phyloP scores from a whole-genome alignment of 1,139 yeast species.

The Williopsis jadinii region DNA sequence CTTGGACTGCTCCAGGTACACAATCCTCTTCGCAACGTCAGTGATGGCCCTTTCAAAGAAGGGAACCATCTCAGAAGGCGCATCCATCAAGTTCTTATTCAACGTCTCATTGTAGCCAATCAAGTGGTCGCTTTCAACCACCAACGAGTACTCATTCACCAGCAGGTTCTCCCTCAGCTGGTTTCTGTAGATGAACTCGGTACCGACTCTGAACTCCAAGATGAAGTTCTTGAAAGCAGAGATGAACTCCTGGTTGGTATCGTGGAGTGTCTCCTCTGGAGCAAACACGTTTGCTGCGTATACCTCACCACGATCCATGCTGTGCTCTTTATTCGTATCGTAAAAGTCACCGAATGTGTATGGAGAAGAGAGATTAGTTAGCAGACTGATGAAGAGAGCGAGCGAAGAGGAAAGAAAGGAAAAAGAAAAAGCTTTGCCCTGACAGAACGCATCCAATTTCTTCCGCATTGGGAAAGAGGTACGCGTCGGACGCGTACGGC shows the following conservation, averaged over 20 bases:
- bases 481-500: no score
- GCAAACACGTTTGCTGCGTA: constrained; percentile 84
- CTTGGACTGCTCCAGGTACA: constrained; percentile 20
- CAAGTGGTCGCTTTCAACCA: constrained; percentile 79
- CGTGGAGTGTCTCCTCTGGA: constrained; percentile 62
- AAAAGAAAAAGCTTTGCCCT: background rate
- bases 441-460: background rate
- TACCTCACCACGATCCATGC: constrained; percentile 44
- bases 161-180: constrained; percentile 84
- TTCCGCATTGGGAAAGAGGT: background rate
- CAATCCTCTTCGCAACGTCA: constrained; percentile 65
- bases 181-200: constrained; percentile 83
- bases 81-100: constrained; percentile 75
- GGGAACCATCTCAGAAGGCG: constrained; percentile 86
- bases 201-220: constrained; percentile 76
- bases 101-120: constrained; percentile 85
- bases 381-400: no score
- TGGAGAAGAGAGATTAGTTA: no score
- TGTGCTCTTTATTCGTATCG: background rate
- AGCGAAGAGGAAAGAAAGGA: background rate
- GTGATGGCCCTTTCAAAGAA: constrained; percentile 86
- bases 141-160: constrained; percentile 64
- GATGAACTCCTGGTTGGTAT: constrained; percentile 67
- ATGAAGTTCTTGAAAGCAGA: constrained; percentile 78
- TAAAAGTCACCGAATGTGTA: background rate